A percentile compares a stretch with the other conserved stretches of the same genome.
phyloP scores from a whole-genome alignment of 768 basidiomycete species.

The Strobilomyces confusus region DNA sequence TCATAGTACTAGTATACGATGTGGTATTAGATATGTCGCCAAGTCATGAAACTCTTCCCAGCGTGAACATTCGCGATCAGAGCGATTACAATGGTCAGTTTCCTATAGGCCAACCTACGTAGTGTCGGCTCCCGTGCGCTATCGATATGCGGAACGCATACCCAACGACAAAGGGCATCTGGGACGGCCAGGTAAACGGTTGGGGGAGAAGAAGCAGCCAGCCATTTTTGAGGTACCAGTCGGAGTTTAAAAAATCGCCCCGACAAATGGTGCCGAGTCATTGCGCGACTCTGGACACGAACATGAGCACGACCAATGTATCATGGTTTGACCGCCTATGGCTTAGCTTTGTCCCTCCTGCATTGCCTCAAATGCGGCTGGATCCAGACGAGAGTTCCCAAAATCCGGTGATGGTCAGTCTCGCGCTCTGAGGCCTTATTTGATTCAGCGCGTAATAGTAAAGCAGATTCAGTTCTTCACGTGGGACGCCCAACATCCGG shows the following conservation, averaged over 20 bases:
- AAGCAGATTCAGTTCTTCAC: slow-evolving; percentile 78
- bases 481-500: slow-evolving; percentile 60
- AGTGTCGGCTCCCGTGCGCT: slow-evolving; percentile 38
- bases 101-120: slow-evolving; percentile 46
- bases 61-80: slow-evolving; percentile 65
- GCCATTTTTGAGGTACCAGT: not conserved
- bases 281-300: not conserved
- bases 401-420: slow-evolving; percentile 68
- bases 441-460: not conserved
- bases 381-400: slow-evolving; percentile 43
- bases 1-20: not conserved
- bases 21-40: slow-evolving; percentile 47
- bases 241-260: slow-evolving; percentile 25
- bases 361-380: slow-evolving; percentile 59
- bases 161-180: slow-evolving; percentile 43
- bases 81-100: slow-evolving; percentile 79
- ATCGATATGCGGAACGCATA: slow-evolving; percentile 60
- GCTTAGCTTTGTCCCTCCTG: slow-evolving; percentile 29
- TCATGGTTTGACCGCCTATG: slow-evolving; percentile 24
- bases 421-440: not conserved
- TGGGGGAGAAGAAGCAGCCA: slow-evolving; percentile 10
- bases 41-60: slow-evolving; percentile 83
- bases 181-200: slow-evolving; percentile 45
- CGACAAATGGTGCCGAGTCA: not conserved
- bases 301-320: slow-evolving; percentile 10